A percentile compares a stretch with the other conserved stretches of the same genome.
phyloP scores from a whole-genome alignment of 2,329 filamentous ascomycete genomes.

The Penicillium occitanis region DNA sequence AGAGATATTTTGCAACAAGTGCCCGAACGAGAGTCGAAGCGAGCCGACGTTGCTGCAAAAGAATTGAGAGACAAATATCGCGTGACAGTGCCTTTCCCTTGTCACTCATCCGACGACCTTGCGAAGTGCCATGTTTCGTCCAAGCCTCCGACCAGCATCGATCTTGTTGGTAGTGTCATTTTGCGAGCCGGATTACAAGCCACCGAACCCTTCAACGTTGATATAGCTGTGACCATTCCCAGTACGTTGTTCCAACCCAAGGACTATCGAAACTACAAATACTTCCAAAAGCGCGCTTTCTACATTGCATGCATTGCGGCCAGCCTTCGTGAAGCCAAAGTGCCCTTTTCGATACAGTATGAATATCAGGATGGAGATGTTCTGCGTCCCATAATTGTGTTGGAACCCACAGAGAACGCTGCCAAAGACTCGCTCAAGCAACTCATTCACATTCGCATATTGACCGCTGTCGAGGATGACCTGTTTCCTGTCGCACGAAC shows the following conservation, averaged over 20 bases:
- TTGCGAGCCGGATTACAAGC: constrained; percentile 70
- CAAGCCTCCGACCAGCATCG: constrained; percentile 71
- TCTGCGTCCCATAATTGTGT: constrained; percentile 67
- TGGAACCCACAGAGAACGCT: constrained; percentile 38
- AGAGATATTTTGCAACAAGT: constrained; percentile 60
- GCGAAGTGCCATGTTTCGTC: constrained; percentile 81
- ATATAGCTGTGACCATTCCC: constrained; percentile 88
- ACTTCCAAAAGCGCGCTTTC: constrained; percentile 92
- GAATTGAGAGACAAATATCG: constrained; percentile 65
- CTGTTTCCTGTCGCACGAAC: constrained; percentile 73
- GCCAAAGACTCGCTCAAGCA: constrained; percentile 41
- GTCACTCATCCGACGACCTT: constrained; percentile 73
- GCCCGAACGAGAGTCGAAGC: constrained; percentile 50
- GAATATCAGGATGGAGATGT: constrained; percentile 69
- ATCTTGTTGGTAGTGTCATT: constrained; percentile 85
- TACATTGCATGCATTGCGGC: constrained; percentile 81
- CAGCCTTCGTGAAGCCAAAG: constrained; percentile 61
- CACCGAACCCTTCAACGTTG: constrained; percentile 58
- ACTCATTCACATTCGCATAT: constrained; percentile 67
- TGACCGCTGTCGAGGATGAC: constrained; percentile 68
- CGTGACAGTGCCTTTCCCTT: constrained; percentile 77
- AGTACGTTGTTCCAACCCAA: constrained; percentile 80
- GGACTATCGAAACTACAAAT: constrained; percentile 88
- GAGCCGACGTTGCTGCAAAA: constrained; percentile 65
- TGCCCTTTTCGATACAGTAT: constrained; percentile 61